phyloP scores from a whole-genome alignment of 2,329 filamentous ascomycete species.

The Penicillium brevicompactum region DNA sequence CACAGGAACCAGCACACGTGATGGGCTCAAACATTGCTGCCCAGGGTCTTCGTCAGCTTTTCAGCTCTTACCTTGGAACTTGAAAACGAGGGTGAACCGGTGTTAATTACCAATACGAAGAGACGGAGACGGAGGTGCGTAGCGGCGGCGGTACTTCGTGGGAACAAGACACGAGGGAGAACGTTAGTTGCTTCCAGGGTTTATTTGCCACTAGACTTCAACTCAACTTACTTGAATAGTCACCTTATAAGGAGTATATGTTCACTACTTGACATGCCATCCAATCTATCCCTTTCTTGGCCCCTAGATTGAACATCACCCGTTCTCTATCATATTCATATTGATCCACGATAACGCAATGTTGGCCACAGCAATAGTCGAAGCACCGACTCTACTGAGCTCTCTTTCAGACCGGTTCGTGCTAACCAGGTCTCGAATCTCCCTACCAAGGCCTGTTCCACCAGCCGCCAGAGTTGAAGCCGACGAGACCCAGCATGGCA shows the following conservation, averaged over 20 bases:
- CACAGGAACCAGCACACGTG: not conserved
- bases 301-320: not conserved
- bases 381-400: not conserved
- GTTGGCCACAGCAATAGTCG: not conserved
- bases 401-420: not conserved
- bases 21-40: not conserved
- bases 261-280: not conserved
- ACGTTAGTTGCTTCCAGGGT: not conserved
- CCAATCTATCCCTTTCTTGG: not conserved
- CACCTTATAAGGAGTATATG: not conserved
- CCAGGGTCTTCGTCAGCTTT: not conserved
- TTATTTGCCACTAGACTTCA: not conserved
- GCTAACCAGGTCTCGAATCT: not conserved
- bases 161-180: not conserved
- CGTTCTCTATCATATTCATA: not conserved
- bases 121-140: no score
- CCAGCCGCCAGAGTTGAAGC: not conserved
- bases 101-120: not conserved
- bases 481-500: no score
- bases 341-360: conserved; percentile 1
- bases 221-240: not conserved
- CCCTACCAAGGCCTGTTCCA: not conserved
- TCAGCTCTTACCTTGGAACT: not conserved
- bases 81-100: not conserved
- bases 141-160: not conserved